These are phyloP conservation scores for Dendrobium chrysotoxum DNA, from an alignment of 106 monocot species.

Conservation along the genomic window DNA sequence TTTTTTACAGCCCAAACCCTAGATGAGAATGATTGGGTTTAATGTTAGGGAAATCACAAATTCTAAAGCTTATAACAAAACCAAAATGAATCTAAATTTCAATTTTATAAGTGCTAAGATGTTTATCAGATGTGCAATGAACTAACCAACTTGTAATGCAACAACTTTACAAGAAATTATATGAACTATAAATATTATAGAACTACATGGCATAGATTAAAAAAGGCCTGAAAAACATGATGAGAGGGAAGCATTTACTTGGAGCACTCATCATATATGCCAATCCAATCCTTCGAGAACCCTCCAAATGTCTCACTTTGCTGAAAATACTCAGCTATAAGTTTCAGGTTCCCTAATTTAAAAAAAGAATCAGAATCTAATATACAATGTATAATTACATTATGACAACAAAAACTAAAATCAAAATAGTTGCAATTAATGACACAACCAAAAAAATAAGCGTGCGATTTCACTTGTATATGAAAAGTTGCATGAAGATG, in stretches of 20 bases:
- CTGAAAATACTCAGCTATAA: constrained; percentile 91
- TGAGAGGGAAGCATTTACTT: constrained; percentile 36
- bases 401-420: not conserved
- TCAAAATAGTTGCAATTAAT: not conserved
- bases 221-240: too few species aligned
- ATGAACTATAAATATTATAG: not conserved
- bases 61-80: too few species aligned
- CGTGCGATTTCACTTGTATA: too few species aligned
- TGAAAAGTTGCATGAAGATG: not conserved
- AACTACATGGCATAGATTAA: not conserved
- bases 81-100: too few species aligned
- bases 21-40: too few species aligned
- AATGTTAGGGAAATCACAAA: too few species aligned
- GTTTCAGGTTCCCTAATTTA: constrained; percentile 60
- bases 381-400: not conserved
- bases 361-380: not conserved
- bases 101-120: too few species aligned
- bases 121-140: not conserved
- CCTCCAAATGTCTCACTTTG: constrained; percentile 90
- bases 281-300: constrained; percentile 83
- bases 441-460: not conserved
- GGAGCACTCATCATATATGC: constrained; percentile 87
- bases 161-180: not conserved
- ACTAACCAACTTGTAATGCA: not conserved
- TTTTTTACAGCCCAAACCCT: too few species aligned